Evolutionary conservation across 2,329 filamentous ascomycete genomes (phyloP).

Genomic region (Colletotrichum lini): DNA sequence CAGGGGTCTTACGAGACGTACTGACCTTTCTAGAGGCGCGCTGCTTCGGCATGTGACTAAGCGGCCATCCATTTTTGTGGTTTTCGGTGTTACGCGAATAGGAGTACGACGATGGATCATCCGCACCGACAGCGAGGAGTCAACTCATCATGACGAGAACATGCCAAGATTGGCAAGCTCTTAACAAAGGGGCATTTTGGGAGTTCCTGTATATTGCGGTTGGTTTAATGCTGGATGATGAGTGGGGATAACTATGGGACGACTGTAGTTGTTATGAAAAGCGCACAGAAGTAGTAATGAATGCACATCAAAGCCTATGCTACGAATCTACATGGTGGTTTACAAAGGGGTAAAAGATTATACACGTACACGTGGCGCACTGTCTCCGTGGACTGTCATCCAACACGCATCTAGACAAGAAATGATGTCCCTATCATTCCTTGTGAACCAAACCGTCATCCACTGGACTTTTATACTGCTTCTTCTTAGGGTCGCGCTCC

Average conservation of each 20-base stretch:
- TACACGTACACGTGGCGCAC: neutral
- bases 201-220: conserved; percentile 8
- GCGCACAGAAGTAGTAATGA: neutral
- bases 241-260: neutral
- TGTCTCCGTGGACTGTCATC: neutral
- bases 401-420: neutral
- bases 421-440: conserved; percentile 10
- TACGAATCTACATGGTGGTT: neutral
- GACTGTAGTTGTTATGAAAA: neutral
- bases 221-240: neutral
- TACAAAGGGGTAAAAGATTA: neutral
- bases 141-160: neutral
- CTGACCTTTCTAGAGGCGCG: conserved; percentile 32
- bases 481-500: conserved; percentile 66
- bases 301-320: conserved; percentile 1
- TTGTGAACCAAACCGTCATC: conserved; percentile 64
- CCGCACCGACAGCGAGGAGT: conserved; percentile 1
- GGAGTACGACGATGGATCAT: conserved; percentile 5
- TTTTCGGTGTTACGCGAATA: conserved; percentile 38
- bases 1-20: conserved; percentile 50
- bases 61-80: conserved; percentile 46
- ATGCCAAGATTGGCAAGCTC: neutral
- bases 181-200: conserved; percentile 10
- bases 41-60: conserved; percentile 19
- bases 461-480: conserved; percentile 67